phyloP scores from a whole-genome alignment of 768 basidiomycete genomes.

The Strobilomyces dryophilus region DNA sequence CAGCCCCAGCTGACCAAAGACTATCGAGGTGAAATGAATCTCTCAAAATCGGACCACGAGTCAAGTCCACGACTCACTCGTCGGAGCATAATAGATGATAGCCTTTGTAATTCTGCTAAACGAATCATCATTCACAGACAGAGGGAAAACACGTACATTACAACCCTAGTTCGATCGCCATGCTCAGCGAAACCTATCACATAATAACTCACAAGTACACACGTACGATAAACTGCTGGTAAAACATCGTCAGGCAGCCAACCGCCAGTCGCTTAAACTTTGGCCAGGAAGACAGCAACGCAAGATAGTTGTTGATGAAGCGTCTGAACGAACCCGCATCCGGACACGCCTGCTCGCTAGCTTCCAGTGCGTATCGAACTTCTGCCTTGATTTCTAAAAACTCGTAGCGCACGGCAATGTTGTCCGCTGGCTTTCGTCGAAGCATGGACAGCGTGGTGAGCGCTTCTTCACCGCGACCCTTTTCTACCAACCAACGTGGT shows the following conservation, averaged over 20 bases:
- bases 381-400: conserved; percentile 39
- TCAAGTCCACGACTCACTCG: conserved; percentile 13
- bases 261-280: conserved; percentile 30
- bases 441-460: conserved; percentile 31
- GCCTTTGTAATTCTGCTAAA: conserved; percentile 16
- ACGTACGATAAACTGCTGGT: conserved; percentile 32
- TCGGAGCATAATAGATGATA: conserved; percentile 27
- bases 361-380: conserved; percentile 25
- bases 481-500: conserved; percentile 40
- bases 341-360: conserved; percentile 15
- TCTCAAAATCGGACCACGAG: neutral
- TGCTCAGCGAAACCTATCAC: neutral
- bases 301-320: conserved; percentile 22
- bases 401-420: conserved; percentile 34
- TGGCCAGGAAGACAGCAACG: conserved; percentile 26
- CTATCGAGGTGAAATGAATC: conserved; percentile 23
- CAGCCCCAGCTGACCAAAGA: conserved; percentile 40
- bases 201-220: neutral
- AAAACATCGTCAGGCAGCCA: conserved; percentile 31
- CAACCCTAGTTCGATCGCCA: conserved; percentile 16
- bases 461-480: conserved; percentile 36
- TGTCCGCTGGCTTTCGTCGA: conserved; percentile 30
- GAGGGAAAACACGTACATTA: conserved; percentile 18
- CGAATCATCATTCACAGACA: neutral
- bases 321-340: conserved; percentile 18